phyloP scores from a whole-genome alignment of 2,329 filamentous ascomycete genomes.

The Zymoseptoria passerinii region DNA sequence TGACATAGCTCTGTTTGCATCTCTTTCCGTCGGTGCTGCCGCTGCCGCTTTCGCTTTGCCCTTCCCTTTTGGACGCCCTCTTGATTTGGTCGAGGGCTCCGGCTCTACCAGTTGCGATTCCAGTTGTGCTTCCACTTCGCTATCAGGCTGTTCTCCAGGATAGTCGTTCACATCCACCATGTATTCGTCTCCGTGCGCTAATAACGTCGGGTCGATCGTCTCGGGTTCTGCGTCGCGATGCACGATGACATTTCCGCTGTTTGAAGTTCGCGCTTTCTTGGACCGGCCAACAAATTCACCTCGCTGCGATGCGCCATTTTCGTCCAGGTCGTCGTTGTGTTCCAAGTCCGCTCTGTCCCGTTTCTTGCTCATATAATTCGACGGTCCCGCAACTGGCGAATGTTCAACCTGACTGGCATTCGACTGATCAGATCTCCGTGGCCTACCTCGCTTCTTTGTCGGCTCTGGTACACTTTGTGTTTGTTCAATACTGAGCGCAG shows the following conservation, averaged over 20 bases:
- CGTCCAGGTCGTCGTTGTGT: conserved; percentile 4
- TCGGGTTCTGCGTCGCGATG: conserved; percentile 10
- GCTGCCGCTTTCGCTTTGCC: conserved; percentile 12
- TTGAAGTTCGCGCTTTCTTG: conserved; percentile 15
- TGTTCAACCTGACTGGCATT: conserved; percentile 10
- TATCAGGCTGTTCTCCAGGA: conserved; percentile 5
- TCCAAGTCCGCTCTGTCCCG: conserved; percentile 13
- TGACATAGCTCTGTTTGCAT: conserved; percentile 18
- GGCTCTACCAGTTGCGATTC: conserved; percentile 9
- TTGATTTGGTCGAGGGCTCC: conserved; percentile 7
- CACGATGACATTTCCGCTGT: conserved; percentile 4
- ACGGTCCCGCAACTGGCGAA: background rate
- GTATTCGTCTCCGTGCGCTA: conserved; percentile 10
- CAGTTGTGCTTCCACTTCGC: conserved; percentile 9
- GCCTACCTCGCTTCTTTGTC: conserved; percentile 11
- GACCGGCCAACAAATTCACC: conserved; percentile 4
- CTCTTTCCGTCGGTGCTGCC: conserved; percentile 14
- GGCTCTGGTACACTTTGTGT: conserved; percentile 2
- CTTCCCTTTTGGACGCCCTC: conserved; percentile 10
- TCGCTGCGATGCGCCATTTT: conserved; percentile 3
- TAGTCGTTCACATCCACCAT: conserved; percentile 6
- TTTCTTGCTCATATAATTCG: conserved; percentile 11
- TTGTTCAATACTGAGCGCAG: conserved; percentile 5
- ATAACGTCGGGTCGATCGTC: conserved; percentile 7
- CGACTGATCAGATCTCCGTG: conserved; percentile 15